Base-by-base conservation (phyloP, 1,139 yeast species). In the Candida glucosophila region DNA sequence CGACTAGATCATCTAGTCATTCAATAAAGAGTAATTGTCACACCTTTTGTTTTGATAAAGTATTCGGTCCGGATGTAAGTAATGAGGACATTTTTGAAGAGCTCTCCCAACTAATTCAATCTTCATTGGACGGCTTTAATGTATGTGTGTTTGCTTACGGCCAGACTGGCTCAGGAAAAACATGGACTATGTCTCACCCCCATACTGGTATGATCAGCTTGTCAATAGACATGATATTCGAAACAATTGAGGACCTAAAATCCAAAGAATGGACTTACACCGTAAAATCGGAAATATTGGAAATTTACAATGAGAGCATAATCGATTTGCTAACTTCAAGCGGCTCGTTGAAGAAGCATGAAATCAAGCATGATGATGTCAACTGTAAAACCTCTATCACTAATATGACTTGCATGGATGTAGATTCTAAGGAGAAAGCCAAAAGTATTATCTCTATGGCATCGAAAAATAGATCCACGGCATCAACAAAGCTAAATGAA, bases 71-170 rank as follows among this genome's bases (percentile, higher is more conserved):
- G 21, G 35, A 41, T 2, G 53, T 68, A 10, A 44, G 66, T 2
- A 90, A 90, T 46, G 43, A 43, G 2, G 76, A 70, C 15, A 71
- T 92, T 0, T 90, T 86, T 51, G 79, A 73, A 21, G 98, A 90
- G 42, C 71, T 88, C 2, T 77, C 93, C 1, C 95, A 88, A 47
- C 54, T 88, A 16, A 78, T 90, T 2, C 96, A 86, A 49, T 80
- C 94, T 29, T 82, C 93, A 0, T 52, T 90, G 16, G 95, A 90
- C 55, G 98, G 98, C 0, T 77, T 65, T 44, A 86, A 86, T 42
- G 95, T 85, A 4, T 86, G 96, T 49, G 86, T 90, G 2, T 86
- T 90, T 58, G 95, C 98, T 0, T 90, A 90, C 51, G 98, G 98
- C 0, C 98, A 90, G 53, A 90, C 98, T 0, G 97, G 98, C 0